These are phyloP conservation scores for Penicillium oxalicum DNA, from an alignment of 2,329 filamentous ascomycete species.

Conservation along the genomic window DNA sequence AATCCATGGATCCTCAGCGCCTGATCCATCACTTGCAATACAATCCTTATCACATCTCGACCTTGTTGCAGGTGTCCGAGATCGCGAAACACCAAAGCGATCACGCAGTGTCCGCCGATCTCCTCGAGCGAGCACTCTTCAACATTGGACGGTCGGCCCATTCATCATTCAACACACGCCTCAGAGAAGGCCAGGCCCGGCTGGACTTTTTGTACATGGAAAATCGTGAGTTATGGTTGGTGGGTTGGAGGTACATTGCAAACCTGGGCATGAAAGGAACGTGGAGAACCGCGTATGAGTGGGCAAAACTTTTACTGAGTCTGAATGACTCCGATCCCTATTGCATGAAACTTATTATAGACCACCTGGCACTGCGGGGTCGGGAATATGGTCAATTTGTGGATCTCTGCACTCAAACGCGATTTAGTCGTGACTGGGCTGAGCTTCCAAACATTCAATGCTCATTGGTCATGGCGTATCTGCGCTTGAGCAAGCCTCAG, in stretches of 20 bases:
- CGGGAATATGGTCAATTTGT: slow-evolving; percentile 71
- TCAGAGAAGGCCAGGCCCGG: slow-evolving; percentile 72
- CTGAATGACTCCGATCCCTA: slow-evolving; percentile 77
- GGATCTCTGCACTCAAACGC: slow-evolving; percentile 54
- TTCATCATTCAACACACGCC: slow-evolving; percentile 69
- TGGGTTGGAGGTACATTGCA: slow-evolving; percentile 79
- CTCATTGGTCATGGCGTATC: slow-evolving; percentile 68
- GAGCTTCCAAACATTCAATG: slow-evolving; percentile 66
- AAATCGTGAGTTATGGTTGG: slow-evolving; percentile 89
- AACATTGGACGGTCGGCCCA: slow-evolving; percentile 85
- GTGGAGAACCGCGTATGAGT: slow-evolving; percentile 87
- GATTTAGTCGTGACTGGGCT: slow-evolving; percentile 47
- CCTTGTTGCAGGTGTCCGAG: slow-evolving; percentile 86
- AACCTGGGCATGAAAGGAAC: slow-evolving; percentile 87
- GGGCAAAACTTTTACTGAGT: slow-evolving; percentile 77
- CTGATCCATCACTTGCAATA: slow-evolving; percentile 69
- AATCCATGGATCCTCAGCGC: slow-evolving; percentile 73
- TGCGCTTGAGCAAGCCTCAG: slow-evolving; percentile 61
- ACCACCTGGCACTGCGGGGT: slow-evolving; percentile 77
- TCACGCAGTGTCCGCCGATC: slow-evolving; percentile 74
- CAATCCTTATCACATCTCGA: slow-evolving; percentile 86
- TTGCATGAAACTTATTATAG: slow-evolving; percentile 71
- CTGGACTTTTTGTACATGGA: slow-evolving; percentile 76
- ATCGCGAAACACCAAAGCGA: slow-evolving; percentile 90
- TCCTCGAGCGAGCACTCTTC: slow-evolving; percentile 86